Base-by-base conservation (phyloP, 2,329 filamentous ascomycete genomes). In the Colletotrichum noveboracense region DNA sequence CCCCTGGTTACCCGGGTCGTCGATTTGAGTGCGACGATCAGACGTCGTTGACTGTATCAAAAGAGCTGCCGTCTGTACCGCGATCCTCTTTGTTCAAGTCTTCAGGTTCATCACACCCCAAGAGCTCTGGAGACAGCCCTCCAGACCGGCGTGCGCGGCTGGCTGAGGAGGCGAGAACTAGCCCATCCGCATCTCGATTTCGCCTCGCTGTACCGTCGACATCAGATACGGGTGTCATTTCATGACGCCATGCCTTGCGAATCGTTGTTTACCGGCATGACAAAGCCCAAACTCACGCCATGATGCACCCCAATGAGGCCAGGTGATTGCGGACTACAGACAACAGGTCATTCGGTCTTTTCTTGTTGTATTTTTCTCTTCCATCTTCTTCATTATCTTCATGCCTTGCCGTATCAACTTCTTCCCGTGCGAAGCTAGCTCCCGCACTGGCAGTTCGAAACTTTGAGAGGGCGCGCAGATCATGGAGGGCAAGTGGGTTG, bases 21-120 rank as follows among this genome's bases (percentile, higher is more conserved):
- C 28, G 60, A 75, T 66, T 70, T 70, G 71, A 38, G 70, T 66
- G 60, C 36, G 74, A 61, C 58, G 60, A 70, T 75, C 60, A 76
- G 71, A 76, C 74, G 48, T 74, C 60, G 38, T 74, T 26, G 61
- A 74, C 66, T 70, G 71, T 70, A 34, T 70, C 74, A 70, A 60
- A 30, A 43, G 30, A 58, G 64, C 43, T 68, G 48, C 64, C 56
- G 38, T 69, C 70, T 34, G 56, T 73, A 34, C 30, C 12, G 32
- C 36, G 30, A 34, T 56, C 32, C 48, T 43, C 65, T 73, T 73
- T 75, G 56, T 73, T 21, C 38, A 21, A 13, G 38, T 34, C 55
- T 56, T 48, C n/a, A 66, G 21, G 10, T 52, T 52, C 58, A 32
- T 26, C 38, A 34, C 61, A 32, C 32, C 13, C 48, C 60, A 26